Conservation (phyloP, 75 land plant genomes). For the Cupressus sempervirens region DNA sequence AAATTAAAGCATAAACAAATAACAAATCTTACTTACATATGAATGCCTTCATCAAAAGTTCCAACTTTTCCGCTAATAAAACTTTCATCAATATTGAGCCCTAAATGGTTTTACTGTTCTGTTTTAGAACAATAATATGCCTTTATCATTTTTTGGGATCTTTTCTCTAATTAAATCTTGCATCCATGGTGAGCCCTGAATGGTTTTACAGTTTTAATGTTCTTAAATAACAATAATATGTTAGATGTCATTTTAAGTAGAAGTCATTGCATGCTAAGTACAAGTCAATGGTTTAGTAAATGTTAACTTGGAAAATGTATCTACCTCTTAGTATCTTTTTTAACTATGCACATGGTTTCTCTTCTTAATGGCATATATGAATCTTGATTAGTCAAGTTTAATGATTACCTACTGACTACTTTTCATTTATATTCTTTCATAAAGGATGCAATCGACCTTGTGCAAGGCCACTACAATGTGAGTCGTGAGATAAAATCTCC, state of each 20-base stretch:
- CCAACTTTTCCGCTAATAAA: not conserved
- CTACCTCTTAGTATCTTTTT: not conserved
- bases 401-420: not conserved
- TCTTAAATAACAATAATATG: not conserved
- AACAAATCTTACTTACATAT: not conserved
- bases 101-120: no score
- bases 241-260: not conserved
- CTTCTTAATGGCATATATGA: not conserved
- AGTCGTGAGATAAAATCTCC: slow-evolving; percentile 51
- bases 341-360: not conserved
- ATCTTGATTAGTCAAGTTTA: not conserved
- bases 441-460: slow-evolving; percentile 86
- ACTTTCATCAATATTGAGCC: not conserved
- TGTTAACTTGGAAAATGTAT: not conserved
- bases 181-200: not conserved
- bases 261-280: not conserved
- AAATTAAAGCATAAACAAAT: no score
- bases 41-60: not conserved
- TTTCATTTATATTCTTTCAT: no score
- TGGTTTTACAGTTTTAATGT: not conserved
- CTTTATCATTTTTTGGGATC: no score
- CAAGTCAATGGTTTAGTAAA: not conserved
- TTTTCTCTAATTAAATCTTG: not conserved
- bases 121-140: not conserved
- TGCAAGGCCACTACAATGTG: slow-evolving; percentile 80